phyloP scores from a whole-genome alignment of 2,329 filamentous ascomycete genomes.

The Fusarium anthophilum region DNA sequence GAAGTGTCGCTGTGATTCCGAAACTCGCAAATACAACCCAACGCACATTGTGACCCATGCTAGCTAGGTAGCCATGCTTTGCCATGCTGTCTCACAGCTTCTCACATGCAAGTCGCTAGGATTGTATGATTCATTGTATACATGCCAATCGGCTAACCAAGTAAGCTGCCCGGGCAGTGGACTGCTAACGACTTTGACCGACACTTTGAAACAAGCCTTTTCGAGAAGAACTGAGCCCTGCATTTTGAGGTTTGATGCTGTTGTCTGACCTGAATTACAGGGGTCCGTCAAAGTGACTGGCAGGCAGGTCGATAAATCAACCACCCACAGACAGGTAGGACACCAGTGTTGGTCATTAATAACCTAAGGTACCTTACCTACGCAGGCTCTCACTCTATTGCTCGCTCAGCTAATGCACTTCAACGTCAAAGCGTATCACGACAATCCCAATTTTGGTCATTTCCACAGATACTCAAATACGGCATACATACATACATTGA shows the following conservation, averaged over 20 bases:
- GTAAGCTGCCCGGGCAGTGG: not conserved
- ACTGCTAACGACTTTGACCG: slow-evolving; percentile 14
- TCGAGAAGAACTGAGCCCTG: not conserved
- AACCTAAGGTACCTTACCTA: not conserved
- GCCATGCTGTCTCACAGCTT: slow-evolving; percentile 4
- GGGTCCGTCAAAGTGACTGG: not conserved
- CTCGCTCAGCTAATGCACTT: not conserved
- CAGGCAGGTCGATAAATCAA: not conserved
- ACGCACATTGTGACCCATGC: not conserved
- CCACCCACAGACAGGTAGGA: not conserved
- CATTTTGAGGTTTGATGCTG: not conserved
- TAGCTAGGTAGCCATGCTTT: not conserved
- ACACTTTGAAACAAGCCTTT: slow-evolving; percentile 15
- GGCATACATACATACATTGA: not conserved
- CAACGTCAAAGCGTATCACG: slow-evolving; percentile 9
- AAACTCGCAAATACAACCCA: slow-evolving; percentile 11
- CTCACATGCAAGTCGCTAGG: slow-evolving; percentile 22
- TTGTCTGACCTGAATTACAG: slow-evolving; percentile 3
- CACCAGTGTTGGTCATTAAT: not conserved
- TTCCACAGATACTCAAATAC: not conserved
- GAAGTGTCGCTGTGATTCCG: not conserved
- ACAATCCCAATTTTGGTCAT: not conserved
- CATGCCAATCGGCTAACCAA: not conserved
- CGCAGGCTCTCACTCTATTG: not conserved
- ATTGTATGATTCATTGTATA: not conserved